Evolutionary conservation across 148 eudicot genomes (phyloP), one percentile per base, ranked within the genome.

Genomic region (Beta vulgaris): DNA sequence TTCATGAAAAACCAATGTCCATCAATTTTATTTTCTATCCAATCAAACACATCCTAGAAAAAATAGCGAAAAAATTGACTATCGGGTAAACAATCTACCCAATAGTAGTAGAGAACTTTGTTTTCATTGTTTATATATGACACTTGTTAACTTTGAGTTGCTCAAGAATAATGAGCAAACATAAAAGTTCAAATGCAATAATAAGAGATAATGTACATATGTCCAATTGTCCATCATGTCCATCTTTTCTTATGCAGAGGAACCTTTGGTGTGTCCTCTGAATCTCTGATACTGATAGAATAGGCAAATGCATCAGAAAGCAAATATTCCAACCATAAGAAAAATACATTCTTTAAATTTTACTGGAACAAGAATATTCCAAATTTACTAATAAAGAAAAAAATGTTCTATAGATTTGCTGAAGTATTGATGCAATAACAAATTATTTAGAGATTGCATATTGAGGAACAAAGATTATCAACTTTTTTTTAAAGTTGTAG

Each of bases 231-330:
- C 28, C 44, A 37, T 63, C 67, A 60, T 57, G 55, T 37, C 23
- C 48, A 64, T 49, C 77, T 64, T 51, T 67, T n/a, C n/a, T 66
- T 37, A 4, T 53, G n/a, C 21, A 53, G 37, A 31, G 35, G 19
- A 36, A 14, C 70, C 21, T 31, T 76, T 76, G 39, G 48, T 76
- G 46, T 67, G 51, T 42, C 28, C 73, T 36, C 12, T 3, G n/a
- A n/a, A n/a, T n/a, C n/a, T 42, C 7, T 67, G 71, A 67, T 67
- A 67, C 71, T 51, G 73, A 67, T 68, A n/a, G 55, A 35, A 67
- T 43, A 29, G 72, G 63, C 6, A 21, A 79, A 35, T 63, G 23
- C 71, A 78, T 40, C 63, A 25, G 55, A 75, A 40, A 80, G 72
- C 71, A 69, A 75, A 62, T 62, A 54, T 25, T 60, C 69, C 59